Percentiles rank a stretch among this genome's conserved stretches.
phyloP scores from a whole-genome alignment of 805 yeast genomes.

The Starmerella lactis-condensi region DNA sequence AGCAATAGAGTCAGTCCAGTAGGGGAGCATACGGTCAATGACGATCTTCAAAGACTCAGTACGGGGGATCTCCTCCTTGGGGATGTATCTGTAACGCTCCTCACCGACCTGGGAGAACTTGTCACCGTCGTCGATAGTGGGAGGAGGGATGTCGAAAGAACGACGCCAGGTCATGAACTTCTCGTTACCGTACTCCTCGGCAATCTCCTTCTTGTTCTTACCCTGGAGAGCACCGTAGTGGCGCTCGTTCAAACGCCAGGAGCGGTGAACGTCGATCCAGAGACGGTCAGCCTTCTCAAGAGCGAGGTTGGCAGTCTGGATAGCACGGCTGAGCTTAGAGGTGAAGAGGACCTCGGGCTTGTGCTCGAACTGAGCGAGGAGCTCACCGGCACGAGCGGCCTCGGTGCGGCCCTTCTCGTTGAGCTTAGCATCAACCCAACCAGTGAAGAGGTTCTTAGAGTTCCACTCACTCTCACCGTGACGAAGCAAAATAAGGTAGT shows the following conservation, averaged over 20 bases:
- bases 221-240: slow-evolving; percentile 98
- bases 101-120: slow-evolving; percentile 75
- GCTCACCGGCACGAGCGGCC: slow-evolving; percentile 84
- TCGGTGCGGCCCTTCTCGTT: slow-evolving; percentile 72
- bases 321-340: slow-evolving; percentile 81
- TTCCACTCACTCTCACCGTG: slow-evolving; percentile 99
- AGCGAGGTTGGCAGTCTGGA: slow-evolving; percentile 93
- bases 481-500: slow-evolving; percentile 76
- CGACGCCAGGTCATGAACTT: slow-evolving; percentile 95
- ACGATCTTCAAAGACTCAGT: slow-evolving; percentile 90
- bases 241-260: slow-evolving; percentile 98
- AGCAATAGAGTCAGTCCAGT: slow-evolving; percentile 87
- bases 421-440: slow-evolving; percentile 91
- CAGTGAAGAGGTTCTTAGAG: slow-evolving; percentile 93
- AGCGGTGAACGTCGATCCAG: slow-evolving; percentile 79
- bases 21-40: slow-evolving; percentile 89
- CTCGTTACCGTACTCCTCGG: slow-evolving; percentile 73
- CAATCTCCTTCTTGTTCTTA: slow-evolving; percentile 88
- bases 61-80: slow-evolving; percentile 73
- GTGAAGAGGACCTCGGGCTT: slow-evolving; percentile 80
- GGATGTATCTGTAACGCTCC: slow-evolving; percentile 65
- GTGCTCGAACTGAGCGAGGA: slow-evolving; percentile 69
- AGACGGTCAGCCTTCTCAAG: slow-evolving; percentile 73
- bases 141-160: slow-evolving; percentile 93
- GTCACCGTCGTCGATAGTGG: slow-evolving; percentile 57